Evolutionary conservation across 257 asterid species (phyloP).

Genomic region (Jasminum sambac): DNA sequence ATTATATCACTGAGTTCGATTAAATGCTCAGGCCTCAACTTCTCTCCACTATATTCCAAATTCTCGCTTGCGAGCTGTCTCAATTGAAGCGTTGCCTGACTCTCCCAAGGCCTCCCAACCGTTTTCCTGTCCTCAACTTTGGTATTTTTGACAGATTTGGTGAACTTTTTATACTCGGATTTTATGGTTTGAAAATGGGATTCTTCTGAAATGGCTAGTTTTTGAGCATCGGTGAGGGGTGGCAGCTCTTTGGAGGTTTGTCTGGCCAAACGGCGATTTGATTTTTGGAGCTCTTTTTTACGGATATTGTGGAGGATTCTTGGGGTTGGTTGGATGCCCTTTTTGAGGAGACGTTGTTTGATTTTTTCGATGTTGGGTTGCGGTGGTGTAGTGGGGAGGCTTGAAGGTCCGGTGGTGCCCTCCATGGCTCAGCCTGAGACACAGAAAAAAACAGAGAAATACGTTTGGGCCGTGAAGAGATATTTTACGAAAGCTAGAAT

Average conservation of each 20-base stretch:
- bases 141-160: constrained; percentile 26
- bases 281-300: constrained; percentile 75
- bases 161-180: constrained; percentile 67
- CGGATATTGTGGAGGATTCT: constrained; percentile 82
- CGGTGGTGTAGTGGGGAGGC: constrained; percentile 44
- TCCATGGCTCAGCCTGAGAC: constrained; percentile 47
- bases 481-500: no score
- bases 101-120: constrained; percentile 93
- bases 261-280: constrained; percentile 77
- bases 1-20: constrained; percentile 72
- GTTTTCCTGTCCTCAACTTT: constrained; percentile 35
- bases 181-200: constrained; percentile 57
- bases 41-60: constrained; percentile 48
- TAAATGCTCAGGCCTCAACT: constrained; percentile 57
- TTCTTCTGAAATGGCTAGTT: constrained; percentile 51
- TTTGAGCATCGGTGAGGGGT: constrained; percentile 50
- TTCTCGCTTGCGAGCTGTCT: constrained; percentile 55
- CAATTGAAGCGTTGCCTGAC: constrained; percentile 60
- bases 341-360: constrained; percentile 52
- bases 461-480: background rate
- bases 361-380: constrained; percentile 52
- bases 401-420: constrained; percentile 56
- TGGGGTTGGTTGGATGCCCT: constrained; percentile 73
- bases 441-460: background rate
- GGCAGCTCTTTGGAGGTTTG: constrained; percentile 51